Percentiles rank a stretch among this genome's conserved stretches.
Conservation (phyloP, 164 flowering plant genomes). For the Vitis amurensis region DNA sequence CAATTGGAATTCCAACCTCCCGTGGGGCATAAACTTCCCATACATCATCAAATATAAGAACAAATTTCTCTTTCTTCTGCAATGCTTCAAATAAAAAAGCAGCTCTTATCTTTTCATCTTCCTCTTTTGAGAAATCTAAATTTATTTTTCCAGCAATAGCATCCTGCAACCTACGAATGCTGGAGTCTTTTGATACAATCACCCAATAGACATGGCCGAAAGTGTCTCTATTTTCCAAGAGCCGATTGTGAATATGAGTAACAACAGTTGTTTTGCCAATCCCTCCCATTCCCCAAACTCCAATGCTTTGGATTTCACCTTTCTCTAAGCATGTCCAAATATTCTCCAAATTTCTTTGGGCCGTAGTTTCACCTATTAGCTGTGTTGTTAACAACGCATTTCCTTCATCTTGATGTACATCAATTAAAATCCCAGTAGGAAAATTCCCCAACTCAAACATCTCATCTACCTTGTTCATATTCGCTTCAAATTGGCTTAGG, state of each 20-base stretch:
- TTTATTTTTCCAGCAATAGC: background rate
- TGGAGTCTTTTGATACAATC: background rate
- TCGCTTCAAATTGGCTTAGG: no score
- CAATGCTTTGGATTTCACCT: background rate
- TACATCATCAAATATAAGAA: conserved; percentile 16
- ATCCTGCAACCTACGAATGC: conserved; percentile 1
- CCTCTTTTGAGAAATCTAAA: background rate
- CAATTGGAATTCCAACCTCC: conserved; percentile 10
- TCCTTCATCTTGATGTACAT: no score
- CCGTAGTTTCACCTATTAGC: no score
- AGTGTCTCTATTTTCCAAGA: background rate
- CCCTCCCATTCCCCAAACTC: conserved; percentile 19
- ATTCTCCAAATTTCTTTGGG: no score
- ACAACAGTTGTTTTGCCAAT: conserved; percentile 11
- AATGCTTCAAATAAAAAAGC: background rate
- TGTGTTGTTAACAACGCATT: no score
- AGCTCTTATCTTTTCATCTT: background rate
- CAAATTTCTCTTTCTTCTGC: background rate
- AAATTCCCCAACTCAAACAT: no score
- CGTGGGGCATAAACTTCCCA: background rate
- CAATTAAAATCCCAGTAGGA: no score
- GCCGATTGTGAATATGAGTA: background rate
- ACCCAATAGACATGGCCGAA: conserved; percentile 10
- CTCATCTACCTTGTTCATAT: no score
- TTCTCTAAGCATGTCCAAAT: background rate